Evolutionary conservation across 2,329 filamentous ascomycete genomes (phyloP).

Genomic region (Diaporthe caulivora): DNA sequence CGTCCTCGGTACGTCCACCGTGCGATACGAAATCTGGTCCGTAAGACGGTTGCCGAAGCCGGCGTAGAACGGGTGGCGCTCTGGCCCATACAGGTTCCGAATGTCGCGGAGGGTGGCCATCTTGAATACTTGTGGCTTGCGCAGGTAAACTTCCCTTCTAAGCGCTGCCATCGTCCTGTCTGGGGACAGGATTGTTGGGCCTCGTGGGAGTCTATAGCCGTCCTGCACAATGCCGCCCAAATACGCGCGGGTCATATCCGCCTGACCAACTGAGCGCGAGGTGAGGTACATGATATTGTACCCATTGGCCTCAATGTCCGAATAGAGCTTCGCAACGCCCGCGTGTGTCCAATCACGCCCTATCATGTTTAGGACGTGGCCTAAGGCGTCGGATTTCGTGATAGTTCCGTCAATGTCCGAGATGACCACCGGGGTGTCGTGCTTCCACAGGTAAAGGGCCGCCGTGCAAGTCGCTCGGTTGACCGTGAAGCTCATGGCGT

Average conservation of each 20-base stretch:
- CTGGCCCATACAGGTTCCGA: conserved; percentile 83
- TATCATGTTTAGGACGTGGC: conserved; percentile 96
- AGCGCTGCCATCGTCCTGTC: conserved; percentile 95
- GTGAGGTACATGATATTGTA: conserved; percentile 99
- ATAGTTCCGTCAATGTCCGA: conserved; percentile 99
- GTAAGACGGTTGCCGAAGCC: conserved; percentile 97
- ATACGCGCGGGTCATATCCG: conserved; percentile 90
- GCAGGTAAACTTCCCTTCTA: conserved; percentile 90
- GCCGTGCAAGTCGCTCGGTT: conserved; percentile 94
- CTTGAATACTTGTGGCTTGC: conserved; percentile 99
- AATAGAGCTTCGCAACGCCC: conserved; percentile 96
- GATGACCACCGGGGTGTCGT: conserved; percentile 93
- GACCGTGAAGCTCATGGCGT: conserved; percentile 95
- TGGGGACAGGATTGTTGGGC: conserved; percentile 94
- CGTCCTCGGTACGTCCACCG: conserved; percentile 92
- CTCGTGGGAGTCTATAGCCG: conserved; percentile 85
- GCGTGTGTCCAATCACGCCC: conserved; percentile 98
- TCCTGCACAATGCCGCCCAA: conserved; percentile 91
- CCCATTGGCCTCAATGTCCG: conserved; percentile 92
- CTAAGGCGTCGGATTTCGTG: conserved; percentile 95
- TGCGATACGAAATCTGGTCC: conserved; percentile 94
- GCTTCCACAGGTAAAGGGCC: conserved; percentile 93
- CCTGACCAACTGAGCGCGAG: conserved; percentile 91
- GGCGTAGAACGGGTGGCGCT: conserved; percentile 90
- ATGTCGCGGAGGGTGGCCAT: conserved; percentile 98